Evolutionary conservation across 2,329 filamentous ascomycete genomes (phyloP).

Genomic region (Colletotrichum melonis): DNA sequence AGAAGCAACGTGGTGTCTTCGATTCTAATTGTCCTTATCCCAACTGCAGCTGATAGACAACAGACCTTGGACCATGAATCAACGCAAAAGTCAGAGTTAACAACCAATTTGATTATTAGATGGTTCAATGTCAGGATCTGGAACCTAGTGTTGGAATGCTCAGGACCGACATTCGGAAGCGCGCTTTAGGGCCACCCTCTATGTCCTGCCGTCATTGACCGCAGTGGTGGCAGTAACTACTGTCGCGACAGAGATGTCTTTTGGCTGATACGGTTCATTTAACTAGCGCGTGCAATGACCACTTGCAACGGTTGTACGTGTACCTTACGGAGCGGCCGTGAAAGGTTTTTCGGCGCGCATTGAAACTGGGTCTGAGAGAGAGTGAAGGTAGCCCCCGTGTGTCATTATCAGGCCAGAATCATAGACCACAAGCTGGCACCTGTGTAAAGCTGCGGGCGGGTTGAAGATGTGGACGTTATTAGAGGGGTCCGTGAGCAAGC

Average conservation of each 20-base stretch:
- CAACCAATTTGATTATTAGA: background rate
- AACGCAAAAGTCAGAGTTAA: background rate
- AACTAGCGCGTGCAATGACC: slow-evolving; percentile 26
- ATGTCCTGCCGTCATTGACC: background rate
- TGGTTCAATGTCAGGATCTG: background rate
- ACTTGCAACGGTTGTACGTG: background rate
- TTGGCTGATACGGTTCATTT: slow-evolving; percentile 30
- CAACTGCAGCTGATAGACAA: background rate
- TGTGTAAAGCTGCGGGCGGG: slow-evolving; percentile 20
- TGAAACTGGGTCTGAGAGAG: slow-evolving; percentile 24
- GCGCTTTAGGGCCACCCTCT: no score
- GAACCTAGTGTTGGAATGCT: background rate
- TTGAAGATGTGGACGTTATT: slow-evolving; percentile 1
- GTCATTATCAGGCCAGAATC: slow-evolving; percentile 30
- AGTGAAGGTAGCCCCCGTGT: slow-evolving; percentile 7
- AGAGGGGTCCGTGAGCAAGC: slow-evolving; percentile 15
- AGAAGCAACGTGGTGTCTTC: slow-evolving; percentile 19
- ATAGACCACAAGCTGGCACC: slow-evolving; percentile 16
- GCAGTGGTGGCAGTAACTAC: background rate
- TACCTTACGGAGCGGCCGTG: slow-evolving; percentile 27
- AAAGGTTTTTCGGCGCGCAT: slow-evolving; percentile 14
- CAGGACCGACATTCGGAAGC: background rate
- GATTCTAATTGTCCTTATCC: background rate
- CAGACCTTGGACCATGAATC: background rate
- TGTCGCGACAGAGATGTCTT: background rate